These are phyloP conservation scores for Macrolepiota fuliginosa DNA, from an alignment of 768 basidiomycete genomes.

Conservation along the genomic window DNA sequence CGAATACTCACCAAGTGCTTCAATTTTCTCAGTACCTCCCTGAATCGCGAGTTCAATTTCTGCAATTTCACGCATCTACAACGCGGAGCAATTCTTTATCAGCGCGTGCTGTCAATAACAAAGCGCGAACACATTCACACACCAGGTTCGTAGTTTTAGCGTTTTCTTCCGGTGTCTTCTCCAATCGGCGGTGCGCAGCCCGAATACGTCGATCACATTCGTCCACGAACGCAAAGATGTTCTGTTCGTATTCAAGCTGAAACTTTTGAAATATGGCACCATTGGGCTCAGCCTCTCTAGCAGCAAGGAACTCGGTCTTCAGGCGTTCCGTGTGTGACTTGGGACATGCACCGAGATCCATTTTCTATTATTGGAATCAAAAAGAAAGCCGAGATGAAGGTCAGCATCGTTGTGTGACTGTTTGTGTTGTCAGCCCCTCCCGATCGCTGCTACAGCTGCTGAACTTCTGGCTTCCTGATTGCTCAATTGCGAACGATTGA, in stretches of 20 bases:
- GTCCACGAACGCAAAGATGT: slow-evolving; percentile 95
- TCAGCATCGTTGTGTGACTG: background rate
- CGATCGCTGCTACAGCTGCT: slow-evolving; percentile 2
- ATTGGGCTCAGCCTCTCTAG: slow-evolving; percentile 69
- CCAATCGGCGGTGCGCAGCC: slow-evolving; percentile 88
- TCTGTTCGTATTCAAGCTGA: slow-evolving; percentile 94
- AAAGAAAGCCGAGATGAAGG: slow-evolving; percentile 6
- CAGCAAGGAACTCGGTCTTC: slow-evolving; percentile 85
- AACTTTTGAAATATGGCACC: slow-evolving; percentile 85
- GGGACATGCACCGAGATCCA: slow-evolving; percentile 98
- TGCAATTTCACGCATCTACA: slow-evolving; percentile 96
- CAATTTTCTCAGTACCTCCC: slow-evolving; percentile 98
- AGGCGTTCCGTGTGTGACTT: slow-evolving; percentile 94
- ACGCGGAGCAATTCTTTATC: slow-evolving; percentile 2
- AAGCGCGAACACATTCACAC: slow-evolving; percentile 21
- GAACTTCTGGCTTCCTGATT: slow-evolving; percentile 9
- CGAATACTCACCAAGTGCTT: slow-evolving; percentile 68
- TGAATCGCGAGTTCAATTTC: slow-evolving; percentile 99
- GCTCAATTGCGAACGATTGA: background rate
- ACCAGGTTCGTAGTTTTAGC: slow-evolving; percentile 97
- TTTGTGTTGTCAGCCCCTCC: slow-evolving; percentile 2
- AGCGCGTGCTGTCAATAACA: background rate
- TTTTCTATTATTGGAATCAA: slow-evolving; percentile 66
- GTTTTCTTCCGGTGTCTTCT: slow-evolving; percentile 99
- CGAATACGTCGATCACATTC: slow-evolving; percentile 97